phyloP scores from a whole-genome alignment of 2,329 filamentous ascomycete genomes.

The Cercospora beticola region DNA sequence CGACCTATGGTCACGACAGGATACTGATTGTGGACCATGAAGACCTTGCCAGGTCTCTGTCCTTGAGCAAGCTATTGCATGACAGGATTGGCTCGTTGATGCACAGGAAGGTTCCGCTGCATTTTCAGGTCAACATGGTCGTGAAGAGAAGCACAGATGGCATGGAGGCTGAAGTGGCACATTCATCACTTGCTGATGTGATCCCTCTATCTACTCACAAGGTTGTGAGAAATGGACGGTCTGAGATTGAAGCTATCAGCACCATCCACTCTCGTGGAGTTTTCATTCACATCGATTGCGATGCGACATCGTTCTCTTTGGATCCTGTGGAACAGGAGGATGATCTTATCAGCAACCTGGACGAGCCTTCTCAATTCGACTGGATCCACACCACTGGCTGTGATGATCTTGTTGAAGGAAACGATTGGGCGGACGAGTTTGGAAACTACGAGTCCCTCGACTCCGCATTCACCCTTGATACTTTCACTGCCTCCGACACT shows the following conservation, averaged over 20 bases:
- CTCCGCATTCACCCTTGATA: not conserved
- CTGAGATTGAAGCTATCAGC: not conserved
- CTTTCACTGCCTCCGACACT: not conserved
- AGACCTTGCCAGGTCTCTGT: not conserved
- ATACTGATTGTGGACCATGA: not conserved
- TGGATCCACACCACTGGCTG: not conserved
- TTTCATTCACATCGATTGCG: not conserved
- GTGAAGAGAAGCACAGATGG: not conserved
- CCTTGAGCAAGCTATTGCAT: not conserved
- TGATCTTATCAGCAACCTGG: not conserved
- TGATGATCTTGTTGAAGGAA: not conserved
- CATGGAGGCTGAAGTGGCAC: no score
- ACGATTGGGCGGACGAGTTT: not conserved
- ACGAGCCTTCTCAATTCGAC: not conserved
- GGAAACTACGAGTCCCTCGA: not conserved
- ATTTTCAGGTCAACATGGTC: not conserved
- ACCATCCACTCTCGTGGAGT: not conserved
- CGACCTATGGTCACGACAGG: not conserved
- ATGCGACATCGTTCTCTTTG: not conserved
- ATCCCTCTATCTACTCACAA: not conserved
- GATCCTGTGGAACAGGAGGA: not conserved
- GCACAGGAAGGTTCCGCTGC: not conserved
- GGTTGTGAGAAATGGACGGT: not conserved
- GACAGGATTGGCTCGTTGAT: not conserved
- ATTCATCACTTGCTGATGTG: not conserved